A percentile compares a stretch with the other conserved stretches of the same genome.
These are phyloP conservation scores for Pythium folliculosum DNA, from an alignment of 352 stramenopile genomes.

Conservation along the genomic window DNA sequence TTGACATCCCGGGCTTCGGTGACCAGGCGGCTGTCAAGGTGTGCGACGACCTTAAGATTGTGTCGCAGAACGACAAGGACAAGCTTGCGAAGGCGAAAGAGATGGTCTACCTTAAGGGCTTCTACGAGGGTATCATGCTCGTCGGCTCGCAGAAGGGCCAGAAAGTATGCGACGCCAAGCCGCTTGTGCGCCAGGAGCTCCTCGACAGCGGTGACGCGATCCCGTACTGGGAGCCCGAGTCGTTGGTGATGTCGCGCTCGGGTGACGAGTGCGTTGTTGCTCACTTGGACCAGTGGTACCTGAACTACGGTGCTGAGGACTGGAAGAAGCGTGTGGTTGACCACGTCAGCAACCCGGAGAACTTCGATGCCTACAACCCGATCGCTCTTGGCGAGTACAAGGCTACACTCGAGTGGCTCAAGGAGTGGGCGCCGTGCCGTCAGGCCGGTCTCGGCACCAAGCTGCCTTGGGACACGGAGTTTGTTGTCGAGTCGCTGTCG, in stretches of 20 bases:
- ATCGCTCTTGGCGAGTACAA: constrained; percentile 95
- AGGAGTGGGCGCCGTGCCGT: constrained; percentile 99
- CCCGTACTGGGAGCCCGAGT: constrained; percentile 99
- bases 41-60: constrained; percentile 98
- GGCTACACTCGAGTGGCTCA: constrained; percentile 98
- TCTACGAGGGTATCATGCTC: constrained; percentile 98
- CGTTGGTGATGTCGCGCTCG: constrained; percentile 94
- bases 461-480: constrained; percentile 98
- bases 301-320: constrained; percentile 98
- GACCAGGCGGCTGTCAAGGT: constrained; percentile 96
- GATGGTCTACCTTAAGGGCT: constrained; percentile 98
- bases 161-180: constrained; percentile 98
- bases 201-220: constrained; percentile 93
- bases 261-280: constrained; percentile 99
- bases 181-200: constrained; percentile 96
- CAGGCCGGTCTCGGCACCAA: constrained; percentile 96
- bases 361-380: constrained; percentile 95
- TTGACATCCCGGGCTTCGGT: constrained; percentile 99
- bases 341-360: constrained; percentile 92
- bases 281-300: constrained; percentile 99
- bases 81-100: constrained; percentile 99
- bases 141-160: constrained; percentile 95
- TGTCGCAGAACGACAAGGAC: constrained; percentile 98
- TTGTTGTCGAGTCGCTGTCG: constrained; percentile 99
- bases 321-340: constrained; percentile 96